A percentile compares a stretch with the other conserved stretches of the same genome.
phyloP scores from a whole-genome alignment of 2,329 filamentous ascomycete species.

The Arthrobotrys conoides region DNA sequence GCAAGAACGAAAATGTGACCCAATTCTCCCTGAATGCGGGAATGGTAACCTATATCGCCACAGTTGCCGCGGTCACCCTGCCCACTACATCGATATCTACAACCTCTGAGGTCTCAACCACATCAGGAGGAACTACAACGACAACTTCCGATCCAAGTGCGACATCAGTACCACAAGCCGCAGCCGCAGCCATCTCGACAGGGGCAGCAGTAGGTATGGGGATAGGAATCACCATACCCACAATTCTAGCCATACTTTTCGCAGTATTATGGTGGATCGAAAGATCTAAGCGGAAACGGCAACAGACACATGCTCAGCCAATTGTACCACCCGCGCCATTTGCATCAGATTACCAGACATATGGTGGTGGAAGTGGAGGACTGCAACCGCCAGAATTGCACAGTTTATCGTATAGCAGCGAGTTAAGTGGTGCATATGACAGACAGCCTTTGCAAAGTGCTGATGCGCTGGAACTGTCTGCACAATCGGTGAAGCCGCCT shows the following conservation, averaged over 20 bases:
- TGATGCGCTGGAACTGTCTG: slow-evolving; percentile 29
- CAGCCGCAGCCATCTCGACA: slow-evolving; percentile 11
- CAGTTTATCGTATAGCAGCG: slow-evolving; percentile 30
- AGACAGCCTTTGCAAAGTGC: background rate
- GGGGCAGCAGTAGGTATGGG: slow-evolving; percentile 42
- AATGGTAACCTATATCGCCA: slow-evolving; percentile 34
- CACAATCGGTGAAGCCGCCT: slow-evolving; percentile 26
- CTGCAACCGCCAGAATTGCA: slow-evolving; percentile 30
- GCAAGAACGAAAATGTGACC: slow-evolving; percentile 25
- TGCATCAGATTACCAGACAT: background rate
- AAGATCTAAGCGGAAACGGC: slow-evolving; percentile 21
- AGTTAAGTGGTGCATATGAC: slow-evolving; percentile 23
- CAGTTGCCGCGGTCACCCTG: slow-evolving; percentile 15
- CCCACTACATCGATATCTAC: background rate
- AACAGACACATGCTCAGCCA: slow-evolving; percentile 2
- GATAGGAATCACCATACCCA: slow-evolving; percentile 36
- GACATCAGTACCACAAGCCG: slow-evolving; percentile 6
- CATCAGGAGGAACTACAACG: slow-evolving; percentile 7
- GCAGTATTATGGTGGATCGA: slow-evolving; percentile 38
- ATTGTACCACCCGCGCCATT: slow-evolving; percentile 37
- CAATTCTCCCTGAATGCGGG: slow-evolving; percentile 45
- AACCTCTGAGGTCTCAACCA: background rate
- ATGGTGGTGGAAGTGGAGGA: background rate
- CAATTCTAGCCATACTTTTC: slow-evolving; percentile 37
- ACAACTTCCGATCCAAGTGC: slow-evolving; percentile 18